These are phyloP conservation scores for Chytriomyces sp. DNA, from an alignment of 192 early-diverging fungal genomes.

Conservation along the genomic window DNA sequence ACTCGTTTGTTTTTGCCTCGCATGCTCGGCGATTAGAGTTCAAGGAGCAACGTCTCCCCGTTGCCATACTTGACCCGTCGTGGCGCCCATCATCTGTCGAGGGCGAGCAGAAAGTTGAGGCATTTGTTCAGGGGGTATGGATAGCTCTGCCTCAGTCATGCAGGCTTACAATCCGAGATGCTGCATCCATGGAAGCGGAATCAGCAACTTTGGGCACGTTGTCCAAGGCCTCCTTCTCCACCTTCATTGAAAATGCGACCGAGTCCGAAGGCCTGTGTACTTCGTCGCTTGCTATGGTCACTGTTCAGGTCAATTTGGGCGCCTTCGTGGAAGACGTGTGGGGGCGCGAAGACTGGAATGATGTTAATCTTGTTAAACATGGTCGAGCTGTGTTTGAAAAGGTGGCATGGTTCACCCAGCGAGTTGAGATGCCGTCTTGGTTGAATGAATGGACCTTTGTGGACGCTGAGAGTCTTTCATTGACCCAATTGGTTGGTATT, in stretches of 20 bases:
- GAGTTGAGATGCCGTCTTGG: slow-evolving; percentile 27
- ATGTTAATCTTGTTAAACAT: slow-evolving; percentile 38
- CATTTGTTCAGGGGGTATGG: slow-evolving; percentile 14
- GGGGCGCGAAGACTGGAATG: slow-evolving; percentile 33
- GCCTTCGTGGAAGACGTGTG: slow-evolving; percentile 35
- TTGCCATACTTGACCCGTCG: slow-evolving; percentile 32
- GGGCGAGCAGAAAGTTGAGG: slow-evolving; percentile 33
- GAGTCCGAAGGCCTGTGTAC: background rate
- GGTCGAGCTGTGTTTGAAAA: slow-evolving; percentile 39
- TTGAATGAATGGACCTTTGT: slow-evolving; percentile 43
- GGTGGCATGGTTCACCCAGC: slow-evolving; percentile 49
- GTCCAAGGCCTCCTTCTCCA: background rate
- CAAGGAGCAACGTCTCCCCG: slow-evolving; percentile 31
- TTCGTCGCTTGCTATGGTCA: slow-evolving; percentile 5
- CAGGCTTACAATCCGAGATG: background rate
- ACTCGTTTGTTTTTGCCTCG: slow-evolving; percentile 46
- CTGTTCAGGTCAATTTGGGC: slow-evolving; percentile 26
- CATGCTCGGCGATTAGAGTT: slow-evolving; percentile 32
- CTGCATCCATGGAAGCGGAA: background rate
- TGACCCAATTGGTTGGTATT: slow-evolving; percentile 1
- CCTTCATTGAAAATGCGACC: background rate
- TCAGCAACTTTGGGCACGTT: background rate
- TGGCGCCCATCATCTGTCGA: slow-evolving; percentile 38
- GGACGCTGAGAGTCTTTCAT: slow-evolving; percentile 9
- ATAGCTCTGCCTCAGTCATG: background rate